A percentile compares a stretch with the other conserved stretches of the same genome.
These are phyloP conservation scores for Chaetothyriales sp. DNA, from an alignment of 2,329 filamentous ascomycete species.

Conservation along the genomic window DNA sequence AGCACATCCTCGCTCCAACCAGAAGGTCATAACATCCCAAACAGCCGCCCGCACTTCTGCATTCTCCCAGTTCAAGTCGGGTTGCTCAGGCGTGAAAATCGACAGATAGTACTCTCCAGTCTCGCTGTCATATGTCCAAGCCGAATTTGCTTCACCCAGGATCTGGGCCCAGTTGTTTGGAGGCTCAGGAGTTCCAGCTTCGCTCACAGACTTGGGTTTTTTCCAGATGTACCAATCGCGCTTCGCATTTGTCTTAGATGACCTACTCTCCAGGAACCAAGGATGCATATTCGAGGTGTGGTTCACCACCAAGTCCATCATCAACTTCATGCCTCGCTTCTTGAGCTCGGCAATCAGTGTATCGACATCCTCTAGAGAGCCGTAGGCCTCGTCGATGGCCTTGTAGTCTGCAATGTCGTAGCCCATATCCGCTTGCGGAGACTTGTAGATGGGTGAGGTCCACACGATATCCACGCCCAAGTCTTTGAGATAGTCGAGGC, in stretches of 20 bases:
- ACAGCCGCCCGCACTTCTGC: constrained; percentile 53
- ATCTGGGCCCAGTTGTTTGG: constrained; percentile 59
- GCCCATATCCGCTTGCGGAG: constrained; percentile 40
- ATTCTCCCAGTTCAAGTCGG: constrained; percentile 79
- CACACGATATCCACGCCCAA: constrained; percentile 51
- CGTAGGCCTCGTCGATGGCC: constrained; percentile 35
- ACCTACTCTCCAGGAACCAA: constrained; percentile 57
- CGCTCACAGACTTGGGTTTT: constrained; percentile 37
- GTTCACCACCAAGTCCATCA: constrained; percentile 37
- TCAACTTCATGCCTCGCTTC: constrained; percentile 34
- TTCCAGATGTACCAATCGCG: constrained; percentile 55
- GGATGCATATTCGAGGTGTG: constrained; percentile 31
- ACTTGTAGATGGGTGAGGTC: constrained; percentile 39
- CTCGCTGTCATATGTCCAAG: constrained; percentile 51
- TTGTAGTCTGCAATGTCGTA: constrained; percentile 34
- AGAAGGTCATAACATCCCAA: constrained; percentile 62
- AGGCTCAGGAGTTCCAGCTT: constrained; percentile 48
- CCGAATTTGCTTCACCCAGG: constrained; percentile 23
- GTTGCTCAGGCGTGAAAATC: constrained; percentile 62
- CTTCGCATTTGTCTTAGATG: constrained; percentile 48
- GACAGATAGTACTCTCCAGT: constrained; percentile 65
- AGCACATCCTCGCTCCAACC: constrained; percentile 60
- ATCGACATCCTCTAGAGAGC: constrained; percentile 34
- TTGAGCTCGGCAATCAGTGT: constrained; percentile 30
- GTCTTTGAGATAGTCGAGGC: constrained; percentile 50